phyloP scores from a whole-genome alignment of 1,139 yeast genomes.

The Hemisphaericaspora lyxosophila region DNA sequence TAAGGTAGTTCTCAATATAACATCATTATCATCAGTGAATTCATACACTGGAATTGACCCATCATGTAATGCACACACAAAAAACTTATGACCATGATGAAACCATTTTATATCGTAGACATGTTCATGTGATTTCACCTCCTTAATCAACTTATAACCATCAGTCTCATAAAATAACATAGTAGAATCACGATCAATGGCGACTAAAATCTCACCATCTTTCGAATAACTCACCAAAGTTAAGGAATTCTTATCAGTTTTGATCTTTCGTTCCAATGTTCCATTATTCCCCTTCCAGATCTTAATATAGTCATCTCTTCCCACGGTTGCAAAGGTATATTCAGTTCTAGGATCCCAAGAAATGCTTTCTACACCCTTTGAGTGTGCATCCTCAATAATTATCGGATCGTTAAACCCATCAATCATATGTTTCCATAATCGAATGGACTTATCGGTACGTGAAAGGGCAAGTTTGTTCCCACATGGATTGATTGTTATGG shows the following conservation, averaged over 20 bases:
- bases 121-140: constrained; percentile 23
- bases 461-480: constrained; percentile 48
- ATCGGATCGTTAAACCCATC: constrained; percentile 34
- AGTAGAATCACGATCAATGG: constrained; percentile 42
- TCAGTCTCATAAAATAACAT: constrained; percentile 27
- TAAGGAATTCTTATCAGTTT: constrained; percentile 18
- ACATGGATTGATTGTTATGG: constrained; percentile 33
- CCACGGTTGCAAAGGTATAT: constrained; percentile 56
- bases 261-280: constrained; percentile 33
- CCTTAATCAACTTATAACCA: constrained; percentile 27
- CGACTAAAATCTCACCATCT: constrained; percentile 55
- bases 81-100: constrained; percentile 28
- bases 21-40: constrained; percentile 13
- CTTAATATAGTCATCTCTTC: constrained; percentile 52
- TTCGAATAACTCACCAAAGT: constrained; percentile 46
- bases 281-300: constrained; percentile 56
- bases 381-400: constrained; percentile 46
- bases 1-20: constrained; percentile 34
- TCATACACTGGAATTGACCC: constrained; percentile 34
- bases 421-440: constrained; percentile 40
- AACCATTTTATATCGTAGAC: constrained; percentile 43
- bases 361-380: constrained; percentile 47
- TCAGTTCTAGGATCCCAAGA: constrained; percentile 63
- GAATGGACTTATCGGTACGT: constrained; percentile 45
- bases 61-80: constrained; percentile 40